Conservation (phyloP, 1,139 yeast genomes). For the Taphrina sp. region DNA sequence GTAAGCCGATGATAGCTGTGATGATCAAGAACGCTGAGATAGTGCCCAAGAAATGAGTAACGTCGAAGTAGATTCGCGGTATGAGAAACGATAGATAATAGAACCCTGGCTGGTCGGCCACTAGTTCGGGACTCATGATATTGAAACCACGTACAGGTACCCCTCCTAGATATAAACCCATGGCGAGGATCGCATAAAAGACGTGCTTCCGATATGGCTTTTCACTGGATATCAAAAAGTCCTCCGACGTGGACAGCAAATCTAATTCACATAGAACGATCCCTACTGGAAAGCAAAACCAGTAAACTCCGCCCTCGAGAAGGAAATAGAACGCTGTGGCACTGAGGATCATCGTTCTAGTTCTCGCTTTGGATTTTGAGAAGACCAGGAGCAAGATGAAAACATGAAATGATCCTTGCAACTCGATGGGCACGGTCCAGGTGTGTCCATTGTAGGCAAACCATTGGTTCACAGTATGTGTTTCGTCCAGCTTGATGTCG, state of each 20-base stretch:
- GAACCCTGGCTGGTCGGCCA: background rate
- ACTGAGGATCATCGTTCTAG: background rate
- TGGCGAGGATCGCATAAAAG: background rate
- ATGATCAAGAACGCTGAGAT: background rate
- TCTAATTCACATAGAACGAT: background rate
- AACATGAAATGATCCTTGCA: background rate
- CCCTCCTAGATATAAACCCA: background rate
- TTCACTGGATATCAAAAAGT: background rate
- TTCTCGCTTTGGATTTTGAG: background rate
- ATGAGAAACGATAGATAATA: background rate
- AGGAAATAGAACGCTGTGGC: background rate
- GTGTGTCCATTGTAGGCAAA: slow-evolving; percentile 4
- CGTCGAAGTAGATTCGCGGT: background rate
- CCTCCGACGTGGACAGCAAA: background rate
- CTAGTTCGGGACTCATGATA: background rate
- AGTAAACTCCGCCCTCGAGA: background rate
- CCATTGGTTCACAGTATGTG: background rate
- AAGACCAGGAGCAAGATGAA: background rate
- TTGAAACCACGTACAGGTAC: slow-evolving; percentile 1
- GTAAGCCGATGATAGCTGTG: background rate
- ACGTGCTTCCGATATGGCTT: background rate
- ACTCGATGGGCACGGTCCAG: background rate
- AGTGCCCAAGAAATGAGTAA: slow-evolving; percentile 1
- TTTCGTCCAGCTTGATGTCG: background rate
- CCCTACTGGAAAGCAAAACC: background rate